Percentiles rank a stretch among this genome's conserved stretches.
Conservation (phyloP, 257 asterid genomes). For the Verbascum thapsus region DNA sequence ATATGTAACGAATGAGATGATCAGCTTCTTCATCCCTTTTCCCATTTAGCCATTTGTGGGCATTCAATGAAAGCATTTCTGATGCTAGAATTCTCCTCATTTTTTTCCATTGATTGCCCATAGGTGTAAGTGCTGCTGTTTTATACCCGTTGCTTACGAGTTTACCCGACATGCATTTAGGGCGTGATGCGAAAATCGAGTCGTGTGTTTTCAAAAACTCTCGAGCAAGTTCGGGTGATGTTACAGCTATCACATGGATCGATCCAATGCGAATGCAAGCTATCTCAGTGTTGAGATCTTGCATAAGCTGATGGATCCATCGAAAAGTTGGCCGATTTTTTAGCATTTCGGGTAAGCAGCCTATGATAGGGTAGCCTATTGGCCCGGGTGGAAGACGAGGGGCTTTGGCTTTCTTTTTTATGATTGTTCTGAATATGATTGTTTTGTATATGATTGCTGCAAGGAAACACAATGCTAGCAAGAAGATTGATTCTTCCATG, state of each 20-base stretch:
- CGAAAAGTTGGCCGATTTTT: constrained; percentile 19
- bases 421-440: not conserved
- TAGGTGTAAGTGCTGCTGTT: constrained; percentile 10
- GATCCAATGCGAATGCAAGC: constrained; percentile 26
- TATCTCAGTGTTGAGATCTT: constrained; percentile 22
- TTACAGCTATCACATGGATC: constrained; percentile 23
- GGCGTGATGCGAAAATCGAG: constrained; percentile 28
- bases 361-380: constrained; percentile 18
- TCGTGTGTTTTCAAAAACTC: constrained; percentile 37
- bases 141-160: constrained; percentile 21
- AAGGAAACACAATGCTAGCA: not conserved
- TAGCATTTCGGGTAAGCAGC: constrained; percentile 22
- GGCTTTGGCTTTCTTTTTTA: not conserved
- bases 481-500: too few species aligned
- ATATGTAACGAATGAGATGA: constrained; percentile 9
- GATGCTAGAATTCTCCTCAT: constrained; percentile 30
- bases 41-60: constrained; percentile 22
- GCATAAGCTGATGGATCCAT: constrained; percentile 30
- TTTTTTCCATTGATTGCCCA: constrained; percentile 32
- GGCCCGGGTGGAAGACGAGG: constrained; percentile 32
- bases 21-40: constrained; percentile 39
- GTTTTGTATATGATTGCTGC: constrained; percentile 2
- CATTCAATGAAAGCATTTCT: constrained; percentile 33
- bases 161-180: constrained; percentile 30
- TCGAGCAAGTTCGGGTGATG: constrained; percentile 36